These are phyloP conservation scores for Sporothrix brasiliensis DNA, from an alignment of 2,329 filamentous ascomycete genomes.

Conservation along the genomic window DNA sequence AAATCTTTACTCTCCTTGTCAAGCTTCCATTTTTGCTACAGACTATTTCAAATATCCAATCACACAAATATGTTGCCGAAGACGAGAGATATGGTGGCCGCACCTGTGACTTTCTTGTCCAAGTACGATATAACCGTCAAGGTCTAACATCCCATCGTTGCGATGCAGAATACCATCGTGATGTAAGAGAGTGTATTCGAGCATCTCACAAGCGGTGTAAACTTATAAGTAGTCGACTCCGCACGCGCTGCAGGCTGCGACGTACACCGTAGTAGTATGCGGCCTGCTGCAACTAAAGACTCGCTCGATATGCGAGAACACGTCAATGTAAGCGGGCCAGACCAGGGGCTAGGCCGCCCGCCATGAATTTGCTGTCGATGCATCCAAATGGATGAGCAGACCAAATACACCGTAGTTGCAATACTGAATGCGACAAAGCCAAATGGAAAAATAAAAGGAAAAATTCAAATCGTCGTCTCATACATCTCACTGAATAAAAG, in stretches of 20 bases:
- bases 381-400: neutral
- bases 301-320: conserved; percentile 32
- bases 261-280: conserved; percentile 5
- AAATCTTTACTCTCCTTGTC: neutral
- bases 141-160: no score
- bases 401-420: neutral
- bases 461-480: neutral
- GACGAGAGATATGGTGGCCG: neutral
- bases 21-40: neutral
- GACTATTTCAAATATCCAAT: neutral
- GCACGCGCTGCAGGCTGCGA: neutral
- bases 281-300: conserved; percentile 20
- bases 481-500: no score
- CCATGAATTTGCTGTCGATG: neutral
- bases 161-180: no score
- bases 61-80: neutral
- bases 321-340: conserved; percentile 29
- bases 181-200: neutral
- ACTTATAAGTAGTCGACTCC: neutral
- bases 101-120: neutral
- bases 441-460: neutral
- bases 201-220: neutral
- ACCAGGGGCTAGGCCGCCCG: neutral
- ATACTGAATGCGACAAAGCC: neutral
- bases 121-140: neutral